Evolutionary conservation across 192 early-diverging fungal species (phyloP).

Genomic region (Mortierella claussenii): DNA sequence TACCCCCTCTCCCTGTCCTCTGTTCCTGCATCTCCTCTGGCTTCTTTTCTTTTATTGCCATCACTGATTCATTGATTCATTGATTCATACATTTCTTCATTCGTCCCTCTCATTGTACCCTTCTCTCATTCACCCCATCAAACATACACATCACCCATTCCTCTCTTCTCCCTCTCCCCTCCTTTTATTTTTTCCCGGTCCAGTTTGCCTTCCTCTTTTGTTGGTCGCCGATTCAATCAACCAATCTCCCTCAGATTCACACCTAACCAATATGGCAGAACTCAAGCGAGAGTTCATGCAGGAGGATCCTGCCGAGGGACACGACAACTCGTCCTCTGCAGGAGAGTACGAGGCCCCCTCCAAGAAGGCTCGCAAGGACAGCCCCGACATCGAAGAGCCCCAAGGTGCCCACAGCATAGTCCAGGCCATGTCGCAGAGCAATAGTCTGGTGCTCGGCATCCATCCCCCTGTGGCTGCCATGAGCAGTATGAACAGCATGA

Average conservation of each 20-base stretch:
- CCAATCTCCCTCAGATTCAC: too few species aligned
- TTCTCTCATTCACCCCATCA: too few species aligned
- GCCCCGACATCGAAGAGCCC: conserved; percentile 6
- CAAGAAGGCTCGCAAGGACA: conserved; percentile 42
- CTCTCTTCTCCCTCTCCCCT: too few species aligned
- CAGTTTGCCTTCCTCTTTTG: too few species aligned
- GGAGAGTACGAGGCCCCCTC: conserved; percentile 22
- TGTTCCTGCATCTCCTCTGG: not conserved
- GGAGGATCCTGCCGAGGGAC: conserved; percentile 41
- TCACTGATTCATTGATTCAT: not conserved
- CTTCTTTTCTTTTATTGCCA: not conserved
- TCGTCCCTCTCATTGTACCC: not conserved
- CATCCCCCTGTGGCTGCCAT: too few species aligned
- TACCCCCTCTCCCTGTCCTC: too few species aligned
- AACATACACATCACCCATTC: too few species aligned
- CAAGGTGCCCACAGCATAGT: not conserved
- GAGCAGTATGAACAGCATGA: too few species aligned
- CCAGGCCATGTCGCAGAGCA: not conserved
- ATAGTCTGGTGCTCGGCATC: not conserved
- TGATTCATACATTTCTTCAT: not conserved
- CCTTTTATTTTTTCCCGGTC: too few species aligned
- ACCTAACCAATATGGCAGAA: too few species aligned
- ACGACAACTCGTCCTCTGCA: conserved; percentile 8
- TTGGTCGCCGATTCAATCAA: too few species aligned
- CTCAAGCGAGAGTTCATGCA: conserved; percentile 44